Conservation (phyloP, 1,284 basidiomycete species). For the Inonotus hispidus region DNA sequence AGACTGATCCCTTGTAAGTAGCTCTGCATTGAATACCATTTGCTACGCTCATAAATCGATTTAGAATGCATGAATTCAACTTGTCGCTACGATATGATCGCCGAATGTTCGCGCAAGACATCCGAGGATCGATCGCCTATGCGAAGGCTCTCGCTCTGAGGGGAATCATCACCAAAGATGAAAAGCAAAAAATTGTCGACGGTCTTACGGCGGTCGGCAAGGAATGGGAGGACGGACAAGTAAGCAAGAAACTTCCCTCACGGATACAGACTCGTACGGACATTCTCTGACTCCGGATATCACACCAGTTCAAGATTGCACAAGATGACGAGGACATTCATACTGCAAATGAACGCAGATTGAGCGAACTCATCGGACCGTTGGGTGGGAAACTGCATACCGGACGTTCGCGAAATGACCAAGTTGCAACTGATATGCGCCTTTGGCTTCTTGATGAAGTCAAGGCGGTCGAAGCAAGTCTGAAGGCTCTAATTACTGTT, state of each 20-base stretch:
- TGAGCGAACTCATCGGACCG: conserved; percentile 90
- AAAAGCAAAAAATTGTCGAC: conserved; percentile 67
- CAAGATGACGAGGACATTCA: conserved; percentile 97
- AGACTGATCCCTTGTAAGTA: conserved; percentile 79
- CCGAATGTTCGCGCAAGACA: conserved; percentile 90
- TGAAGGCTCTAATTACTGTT: conserved; percentile 80
- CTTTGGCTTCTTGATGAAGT: conserved; percentile 90
- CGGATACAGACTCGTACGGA: neutral
- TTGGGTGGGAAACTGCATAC: conserved; percentile 94
- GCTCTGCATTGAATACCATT: conserved; percentile 4
- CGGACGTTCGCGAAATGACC: conserved; percentile 94
- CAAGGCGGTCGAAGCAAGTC: conserved; percentile 60
- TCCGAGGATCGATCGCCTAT: conserved; percentile 93
- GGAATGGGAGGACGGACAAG: conserved; percentile 80
- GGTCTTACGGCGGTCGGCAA: conserved; percentile 77
- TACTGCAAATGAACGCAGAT: conserved; percentile 95
- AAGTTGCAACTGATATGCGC: conserved; percentile 97
- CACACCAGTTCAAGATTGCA: conserved; percentile 60
- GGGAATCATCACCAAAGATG: conserved; percentile 75
- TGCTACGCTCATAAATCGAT: conserved; percentile 10
- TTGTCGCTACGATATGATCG: conserved; percentile 94
- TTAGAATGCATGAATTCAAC: conserved; percentile 92
- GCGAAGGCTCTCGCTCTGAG: conserved; percentile 79
- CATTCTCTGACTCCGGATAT: neutral
- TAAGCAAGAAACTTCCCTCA: conserved; percentile 32